A percentile compares a stretch with the other conserved stretches of the same genome.
phyloP scores from a whole-genome alignment of 2,329 filamentous ascomycete species.

The Cladosporium phlei region DNA sequence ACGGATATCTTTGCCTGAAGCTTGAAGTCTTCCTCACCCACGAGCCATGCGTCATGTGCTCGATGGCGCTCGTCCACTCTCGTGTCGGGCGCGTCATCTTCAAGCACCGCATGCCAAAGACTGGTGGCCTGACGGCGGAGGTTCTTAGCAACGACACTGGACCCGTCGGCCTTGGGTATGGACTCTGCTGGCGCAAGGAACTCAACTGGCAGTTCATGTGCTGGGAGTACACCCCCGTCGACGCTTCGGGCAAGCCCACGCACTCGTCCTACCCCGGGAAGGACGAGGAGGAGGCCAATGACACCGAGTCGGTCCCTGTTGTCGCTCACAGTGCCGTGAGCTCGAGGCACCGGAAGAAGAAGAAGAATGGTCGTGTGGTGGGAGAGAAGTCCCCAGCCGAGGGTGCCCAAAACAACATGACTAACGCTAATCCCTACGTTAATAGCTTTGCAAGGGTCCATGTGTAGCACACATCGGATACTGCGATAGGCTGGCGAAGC shows the following conservation, averaged over 20 bases:
- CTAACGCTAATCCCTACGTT: slow-evolving; percentile 29
- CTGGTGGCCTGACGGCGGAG: slow-evolving; percentile 79
- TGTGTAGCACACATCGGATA: slow-evolving; percentile 32
- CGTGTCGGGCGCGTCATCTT: slow-evolving; percentile 85
- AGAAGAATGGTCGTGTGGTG: slow-evolving; percentile 6
- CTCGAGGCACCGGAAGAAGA: slow-evolving; percentile 11
- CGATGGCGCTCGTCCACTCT: slow-evolving; percentile 92
- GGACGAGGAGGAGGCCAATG: background rate
- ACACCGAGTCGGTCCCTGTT: background rate
- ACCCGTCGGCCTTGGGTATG: slow-evolving; percentile 47
- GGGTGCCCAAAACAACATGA: slow-evolving; percentile 15
- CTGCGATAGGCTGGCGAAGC: slow-evolving; percentile 28
- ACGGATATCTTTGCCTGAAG: slow-evolving; percentile 90
- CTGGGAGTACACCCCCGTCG: slow-evolving; percentile 56
- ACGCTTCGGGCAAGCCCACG: slow-evolving; percentile 13
- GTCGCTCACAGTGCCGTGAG: background rate
- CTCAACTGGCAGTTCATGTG: slow-evolving; percentile 81
- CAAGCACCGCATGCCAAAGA: slow-evolving; percentile 69
- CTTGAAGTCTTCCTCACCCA: slow-evolving; percentile 92
- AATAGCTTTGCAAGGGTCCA: slow-evolving; percentile 34
- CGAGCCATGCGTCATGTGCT: slow-evolving; percentile 94
- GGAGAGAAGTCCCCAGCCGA: slow-evolving; percentile 13
- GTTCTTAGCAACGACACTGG: slow-evolving; percentile 34
- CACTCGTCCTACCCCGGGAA: slow-evolving; percentile 3
- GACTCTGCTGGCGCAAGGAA: slow-evolving; percentile 64